Evolutionary conservation across 2,329 filamentous ascomycete genomes (phyloP).

Genomic region (Macrophomina tecta): DNA sequence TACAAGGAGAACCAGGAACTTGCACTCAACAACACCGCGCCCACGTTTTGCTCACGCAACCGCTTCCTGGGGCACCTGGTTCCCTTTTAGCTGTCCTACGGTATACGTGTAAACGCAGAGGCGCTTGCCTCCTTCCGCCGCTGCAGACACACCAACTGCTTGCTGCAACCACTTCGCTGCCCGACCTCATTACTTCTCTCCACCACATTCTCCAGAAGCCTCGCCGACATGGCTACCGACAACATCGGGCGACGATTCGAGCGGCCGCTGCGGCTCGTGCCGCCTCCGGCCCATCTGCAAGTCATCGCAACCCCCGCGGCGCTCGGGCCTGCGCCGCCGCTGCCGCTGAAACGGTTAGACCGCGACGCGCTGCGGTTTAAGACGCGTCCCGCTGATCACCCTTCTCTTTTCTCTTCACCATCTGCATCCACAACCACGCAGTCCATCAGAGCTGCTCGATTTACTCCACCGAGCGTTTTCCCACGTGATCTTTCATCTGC

Average conservation of each 20-base stretch:
- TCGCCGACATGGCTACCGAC: constrained; percentile 2
- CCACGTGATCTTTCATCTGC: constrained; percentile 21
- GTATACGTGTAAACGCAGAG: background rate
- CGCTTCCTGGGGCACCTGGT: too few species aligned
- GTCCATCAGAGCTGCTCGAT: background rate
- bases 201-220: background rate
- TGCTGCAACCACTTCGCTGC: background rate
- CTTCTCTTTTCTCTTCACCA: constrained; percentile 13
- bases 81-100: too few species aligned
- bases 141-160: background rate
- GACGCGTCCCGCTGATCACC: constrained; percentile 2
- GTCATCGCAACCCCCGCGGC: background rate
- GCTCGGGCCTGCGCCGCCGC: constrained; percentile 1
- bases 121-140: constrained; percentile 1
- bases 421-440: background rate
- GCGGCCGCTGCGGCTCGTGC: background rate
- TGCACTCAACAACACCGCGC: too few species aligned
- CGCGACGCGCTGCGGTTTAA: background rate
- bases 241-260: background rate
- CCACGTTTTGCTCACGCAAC: too few species aligned
- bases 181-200: background rate
- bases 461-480: background rate
- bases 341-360: background rate
- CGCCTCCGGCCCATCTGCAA: background rate
- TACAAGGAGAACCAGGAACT: too few species aligned